Conservation (phyloP, 805 yeast genomes). For the Kazachstania kunashirensis region DNA sequence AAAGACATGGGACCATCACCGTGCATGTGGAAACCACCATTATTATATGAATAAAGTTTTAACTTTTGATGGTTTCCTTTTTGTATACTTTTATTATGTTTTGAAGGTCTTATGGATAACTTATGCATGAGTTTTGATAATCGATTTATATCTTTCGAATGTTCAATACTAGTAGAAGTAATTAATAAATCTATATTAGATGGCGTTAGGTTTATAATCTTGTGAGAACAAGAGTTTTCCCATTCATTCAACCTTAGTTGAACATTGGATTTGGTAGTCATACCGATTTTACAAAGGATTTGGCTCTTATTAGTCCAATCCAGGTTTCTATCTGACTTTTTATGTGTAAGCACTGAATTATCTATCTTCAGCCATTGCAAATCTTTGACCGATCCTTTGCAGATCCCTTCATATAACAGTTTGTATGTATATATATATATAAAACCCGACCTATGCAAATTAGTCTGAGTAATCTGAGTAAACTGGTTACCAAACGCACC, state of each 20-base stretch:
- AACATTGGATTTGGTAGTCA: conserved; percentile 23
- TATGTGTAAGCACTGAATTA: conserved; percentile 11
- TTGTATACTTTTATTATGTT: not conserved
- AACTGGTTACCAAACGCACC: too few relatives aligned
- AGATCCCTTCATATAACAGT: conserved; percentile 12
- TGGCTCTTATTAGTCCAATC: conserved; percentile 14
- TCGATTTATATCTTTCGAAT: not conserved
- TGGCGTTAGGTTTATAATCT: conserved; percentile 22
- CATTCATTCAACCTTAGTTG: conserved; percentile 22
- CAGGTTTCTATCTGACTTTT: not conserved
- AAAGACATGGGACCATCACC: conserved; percentile 12
- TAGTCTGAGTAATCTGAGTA: not conserved
- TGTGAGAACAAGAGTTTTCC: conserved; percentile 22
- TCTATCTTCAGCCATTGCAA: conserved; percentile 17
- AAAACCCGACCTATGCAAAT: conserved; percentile 10
- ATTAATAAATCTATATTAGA: conserved; percentile 9
- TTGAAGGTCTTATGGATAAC: conserved; percentile 6
- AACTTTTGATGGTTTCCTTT: not conserved
- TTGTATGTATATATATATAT: conserved; percentile 24
- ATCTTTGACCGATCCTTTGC: not conserved
- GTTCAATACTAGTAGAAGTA: not conserved
- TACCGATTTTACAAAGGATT: conserved; percentile 26
- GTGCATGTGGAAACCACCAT: conserved; percentile 21
- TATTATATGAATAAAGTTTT: conserved; percentile 10
- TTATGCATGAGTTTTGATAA: conserved; percentile 8